Base-by-base conservation (phyloP, 1,139 yeast species). In the Yamadazyma spencermartinsiae region DNA sequence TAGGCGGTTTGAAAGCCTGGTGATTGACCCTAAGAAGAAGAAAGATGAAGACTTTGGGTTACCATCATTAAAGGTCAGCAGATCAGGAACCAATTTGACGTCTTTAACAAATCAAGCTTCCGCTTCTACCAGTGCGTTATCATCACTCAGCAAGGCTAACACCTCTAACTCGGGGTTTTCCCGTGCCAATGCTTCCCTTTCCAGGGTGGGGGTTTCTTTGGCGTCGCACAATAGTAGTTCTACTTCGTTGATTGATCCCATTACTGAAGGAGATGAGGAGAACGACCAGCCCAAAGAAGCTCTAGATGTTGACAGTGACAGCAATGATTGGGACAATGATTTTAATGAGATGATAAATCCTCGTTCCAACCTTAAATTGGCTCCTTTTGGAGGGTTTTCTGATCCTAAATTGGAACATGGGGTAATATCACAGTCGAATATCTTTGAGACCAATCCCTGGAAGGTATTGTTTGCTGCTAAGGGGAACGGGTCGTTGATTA, bases 401-500 rank as follows among this genome's bases (percentile, higher is more conserved):
- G 74, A 70, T 40, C 79, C 80, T 1, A 74, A 73, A 51, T 56
- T 74, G 48, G 67, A 71, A 51, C 58, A 67, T 23, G 58, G 72
- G 8, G 60, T 80, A 18, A 56, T 65, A 21, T 65, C 68, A 39
- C 71, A 74, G 23, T 65, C 71, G 11, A 76, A 78, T 45, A 66
- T 85, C 21, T 87, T 88, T 59, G 82, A 82, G 28, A 72, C 74
- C 8, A 82, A 90, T 4, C 84, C 87, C 3, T 89, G 96, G 92
- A 71, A 74, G 34, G 77, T 90, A 13, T 82, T 79, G 3, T 74
- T 74, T 12, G 79, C 82, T 34, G 74, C 66, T n/a, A 80, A 82
- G 48, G 96, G 98, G 9, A 92, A 92, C 53, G 95, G 92, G 17
- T 94, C 96, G 3, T 73, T 92, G 51, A 77, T 80, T 43, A 92